These are phyloP conservation scores for Oxytropis ochrocephala DNA, from an alignment of 306 rosid species.

Conservation along the genomic window DNA sequence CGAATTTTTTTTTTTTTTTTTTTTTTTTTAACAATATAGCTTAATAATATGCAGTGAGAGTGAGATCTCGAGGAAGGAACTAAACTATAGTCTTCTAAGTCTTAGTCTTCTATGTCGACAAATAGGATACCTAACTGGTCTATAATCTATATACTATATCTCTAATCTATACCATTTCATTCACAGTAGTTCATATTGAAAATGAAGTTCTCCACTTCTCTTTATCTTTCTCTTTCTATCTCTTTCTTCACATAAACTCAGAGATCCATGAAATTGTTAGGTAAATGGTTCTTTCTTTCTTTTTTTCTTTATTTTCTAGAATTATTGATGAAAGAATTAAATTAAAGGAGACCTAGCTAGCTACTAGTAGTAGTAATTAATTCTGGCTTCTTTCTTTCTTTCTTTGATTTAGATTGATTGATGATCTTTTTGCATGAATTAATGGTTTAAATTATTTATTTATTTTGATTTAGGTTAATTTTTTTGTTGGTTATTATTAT, in stretches of 20 bases:
- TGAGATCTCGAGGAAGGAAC: constrained; percentile 21
- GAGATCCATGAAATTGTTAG: neutral
- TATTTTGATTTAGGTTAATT: neutral
- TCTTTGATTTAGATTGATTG: neutral
- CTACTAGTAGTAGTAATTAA: no score
- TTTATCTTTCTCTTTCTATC: neutral
- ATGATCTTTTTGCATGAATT: neutral
- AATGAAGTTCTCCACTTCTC: constrained; percentile 31
- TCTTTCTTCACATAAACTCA: neutral
- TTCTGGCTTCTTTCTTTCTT: no score
- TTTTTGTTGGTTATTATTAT: neutral
- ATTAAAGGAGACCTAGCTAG: no score
- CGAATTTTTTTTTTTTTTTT: constrained; percentile 3
- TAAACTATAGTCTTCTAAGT: neutral
- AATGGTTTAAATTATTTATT: neutral
- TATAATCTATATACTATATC: neutral
- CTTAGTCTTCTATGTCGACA: neutral
- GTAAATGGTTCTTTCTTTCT: neutral
- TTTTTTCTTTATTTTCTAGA: neutral
- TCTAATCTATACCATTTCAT: neutral
- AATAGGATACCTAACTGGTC: constrained; percentile 29
- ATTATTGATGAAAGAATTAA: no score
- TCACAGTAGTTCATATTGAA: constrained; percentile 26
- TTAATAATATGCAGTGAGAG: neutral
- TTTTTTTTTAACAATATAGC: constrained; percentile 19